Base-by-base conservation (phyloP, 441 rosid genomes). In the Pelargonium australe region DNA sequence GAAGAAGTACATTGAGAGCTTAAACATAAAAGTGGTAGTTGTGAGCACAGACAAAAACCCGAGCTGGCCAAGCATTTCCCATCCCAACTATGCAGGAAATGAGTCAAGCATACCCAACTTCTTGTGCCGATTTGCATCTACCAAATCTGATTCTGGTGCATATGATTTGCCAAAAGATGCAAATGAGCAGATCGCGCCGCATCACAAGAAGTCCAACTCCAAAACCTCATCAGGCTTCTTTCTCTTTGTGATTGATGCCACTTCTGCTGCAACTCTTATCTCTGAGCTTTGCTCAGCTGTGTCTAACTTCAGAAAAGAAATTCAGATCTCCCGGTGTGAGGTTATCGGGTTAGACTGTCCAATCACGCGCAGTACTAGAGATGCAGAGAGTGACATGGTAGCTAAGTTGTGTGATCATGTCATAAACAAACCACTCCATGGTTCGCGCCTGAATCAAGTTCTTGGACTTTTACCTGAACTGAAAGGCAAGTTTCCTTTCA, bases 271-370 rank as follows among this genome's bases (percentile, higher is more conserved):
- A 20, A 84, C 72, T 7, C 67, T 51, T 11, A 67, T 57, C 31
- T 19, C 31, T 0, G 79, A 78, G 47, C 25, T 85, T 23, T 25
- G 61, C 64, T 25, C 14, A 5, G 57, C 71, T 25, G 66, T 84
- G 60, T 23, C 74, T n/a, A 72, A 45, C 64, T 81, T 84, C 76
- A 70, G 72, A 63, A 75, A 61, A 44, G 78, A 68, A 17, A 67
- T 74, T n/a, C 75, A 73, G n/a, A 71, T 70, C 10, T 19, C 62
- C 11, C 23, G 41, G 9, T 85, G 81, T 47, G 78, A 78, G 72
- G 73, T 87, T 19, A 83, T 85, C 6, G 84, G 87, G 89, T 60
- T 85, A 16, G 77, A 74, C 60, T 80, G 83, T 69, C 80, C 79
- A 2, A 45, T 70, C 1, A 65, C 4, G 2, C 23, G 70, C 16